Conservation (phyloP, 345 rosid species). For the Euphorbia tirucalli region DNA sequence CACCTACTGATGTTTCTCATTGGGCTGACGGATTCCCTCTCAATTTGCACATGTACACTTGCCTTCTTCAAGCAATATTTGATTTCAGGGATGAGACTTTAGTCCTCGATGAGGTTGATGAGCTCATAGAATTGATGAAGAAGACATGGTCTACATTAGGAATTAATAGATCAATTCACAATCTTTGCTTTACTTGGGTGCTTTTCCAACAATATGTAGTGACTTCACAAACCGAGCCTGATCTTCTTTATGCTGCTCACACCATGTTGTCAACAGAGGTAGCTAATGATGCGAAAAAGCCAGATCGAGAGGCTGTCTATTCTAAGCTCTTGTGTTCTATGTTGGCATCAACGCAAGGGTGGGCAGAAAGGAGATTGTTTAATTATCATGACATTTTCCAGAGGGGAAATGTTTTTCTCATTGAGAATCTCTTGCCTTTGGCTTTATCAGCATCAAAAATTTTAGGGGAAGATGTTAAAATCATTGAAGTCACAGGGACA, state of each 20-base stretch:
- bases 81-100: conserved; percentile 72
- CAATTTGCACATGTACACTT: conserved; percentile 60
- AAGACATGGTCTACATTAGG: conserved; percentile 90
- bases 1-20: conserved; percentile 72
- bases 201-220: conserved; percentile 71
- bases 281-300: conserved; percentile 67
- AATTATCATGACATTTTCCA: conserved; percentile 71
- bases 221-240: conserved; percentile 68
- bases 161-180: conserved; percentile 65
- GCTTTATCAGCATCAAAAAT: conserved; percentile 64
- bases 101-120: conserved; percentile 89
- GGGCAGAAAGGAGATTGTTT: conserved; percentile 80
- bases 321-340: conserved; percentile 57
- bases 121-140: conserved; percentile 79
- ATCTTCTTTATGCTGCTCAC: conserved; percentile 67
- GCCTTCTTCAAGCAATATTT: conserved; percentile 65
- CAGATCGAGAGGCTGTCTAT: conserved; percentile 58
- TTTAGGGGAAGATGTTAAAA: conserved; percentile 60
- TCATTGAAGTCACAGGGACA: conserved; percentile 42
- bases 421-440: conserved; percentile 69
- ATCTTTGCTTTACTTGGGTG: conserved; percentile 82
- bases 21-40: conserved; percentile 97
- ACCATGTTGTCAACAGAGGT: conserved; percentile 70
- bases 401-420: conserved; percentile 49
- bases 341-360: conserved; percentile 66